Conservation (phyloP, 805 yeast genomes). For the Hanseniaspora meyeri region DNA sequence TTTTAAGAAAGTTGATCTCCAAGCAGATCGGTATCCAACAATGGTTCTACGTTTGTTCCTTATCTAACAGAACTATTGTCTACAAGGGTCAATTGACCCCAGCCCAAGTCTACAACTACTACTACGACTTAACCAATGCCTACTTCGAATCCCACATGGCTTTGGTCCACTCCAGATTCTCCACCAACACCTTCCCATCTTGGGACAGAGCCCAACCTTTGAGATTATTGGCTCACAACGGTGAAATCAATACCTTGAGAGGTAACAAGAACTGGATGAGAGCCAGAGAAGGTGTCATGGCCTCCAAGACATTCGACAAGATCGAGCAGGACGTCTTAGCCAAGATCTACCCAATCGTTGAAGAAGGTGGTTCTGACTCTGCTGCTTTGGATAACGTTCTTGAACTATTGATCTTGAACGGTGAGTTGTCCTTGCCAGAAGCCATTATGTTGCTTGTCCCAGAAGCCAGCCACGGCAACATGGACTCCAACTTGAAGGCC, state of each 20-base stretch:
- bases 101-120: conserved; percentile 86
- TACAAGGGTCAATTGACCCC: conserved; percentile 98
- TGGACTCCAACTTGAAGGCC: conserved; percentile 86
- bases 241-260: conserved; percentile 92
- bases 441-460: conserved; percentile 96
- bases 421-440: conserved; percentile 84
- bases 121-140: conserved; percentile 81
- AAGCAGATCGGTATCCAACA: conserved; percentile 87
- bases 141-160: conserved; percentile 93
- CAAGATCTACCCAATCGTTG: conserved; percentile 84
- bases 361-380: conserved; percentile 97
- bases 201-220: conserved; percentile 99
- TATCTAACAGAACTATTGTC: conserved; percentile 78
- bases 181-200: conserved; percentile 97
- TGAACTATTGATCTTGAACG: conserved; percentile 82
- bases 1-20: conserved; percentile 78
- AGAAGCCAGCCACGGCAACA: conserved; percentile 95
- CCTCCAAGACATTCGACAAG: conserved; percentile 62
- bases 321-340: conserved; percentile 56
- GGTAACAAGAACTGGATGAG: conserved; percentile 99
- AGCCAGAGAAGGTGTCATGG: conserved; percentile 95
- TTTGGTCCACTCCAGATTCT: conserved; percentile 90
- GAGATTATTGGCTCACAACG: conserved; percentile 95
- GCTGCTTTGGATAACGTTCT: conserved; percentile 95
- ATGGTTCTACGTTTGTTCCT: conserved; percentile 94